phyloP scores from a whole-genome alignment of 2,329 filamentous ascomycete species.

The Arthrobotrys entomopaga region DNA sequence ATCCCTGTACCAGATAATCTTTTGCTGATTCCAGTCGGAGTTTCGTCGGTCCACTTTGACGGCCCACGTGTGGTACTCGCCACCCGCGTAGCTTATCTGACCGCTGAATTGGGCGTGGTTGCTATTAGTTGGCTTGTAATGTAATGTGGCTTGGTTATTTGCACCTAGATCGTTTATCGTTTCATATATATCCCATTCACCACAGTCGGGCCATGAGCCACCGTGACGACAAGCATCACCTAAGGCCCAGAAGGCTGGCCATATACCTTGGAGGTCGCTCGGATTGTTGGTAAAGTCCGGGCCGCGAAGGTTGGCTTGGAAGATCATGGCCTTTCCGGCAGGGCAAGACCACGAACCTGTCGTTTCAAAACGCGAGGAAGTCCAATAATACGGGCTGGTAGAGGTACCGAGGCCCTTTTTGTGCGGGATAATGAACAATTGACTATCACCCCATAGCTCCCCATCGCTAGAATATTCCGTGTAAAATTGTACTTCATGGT shows the following conservation, averaged over 20 bases:
- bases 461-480: constrained; percentile 64
- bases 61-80: constrained; percentile 61
- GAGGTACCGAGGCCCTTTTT: constrained; percentile 52
- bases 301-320: constrained; percentile 62
- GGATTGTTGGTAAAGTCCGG: constrained; percentile 64
- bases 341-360: constrained; percentile 60
- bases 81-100: constrained; percentile 61
- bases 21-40: constrained; percentile 59
- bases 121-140: constrained; percentile 63
- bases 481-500: constrained; percentile 67
- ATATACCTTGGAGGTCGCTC: constrained; percentile 59
- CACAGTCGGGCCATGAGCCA: constrained; percentile 63
- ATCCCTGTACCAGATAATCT: constrained; percentile 62
- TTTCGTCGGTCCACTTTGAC: constrained; percentile 61
- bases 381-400: constrained; percentile 61
- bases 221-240: constrained; percentile 62
- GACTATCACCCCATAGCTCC: constrained; percentile 63
- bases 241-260: constrained; percentile 66
- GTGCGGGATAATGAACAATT: constrained; percentile 62
- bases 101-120: constrained; percentile 61
- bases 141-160: constrained; percentile 67
- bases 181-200: constrained; percentile 66
- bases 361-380: constrained; percentile 65
- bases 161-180: constrained; percentile 62
- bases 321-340: constrained; percentile 61